Percentiles rank a stretch among this genome's conserved stretches.
These are phyloP conservation scores for Gilbertella persicaria DNA, from an alignment of 371 early-diverging fungal genomes.

Conservation along the genomic window DNA sequence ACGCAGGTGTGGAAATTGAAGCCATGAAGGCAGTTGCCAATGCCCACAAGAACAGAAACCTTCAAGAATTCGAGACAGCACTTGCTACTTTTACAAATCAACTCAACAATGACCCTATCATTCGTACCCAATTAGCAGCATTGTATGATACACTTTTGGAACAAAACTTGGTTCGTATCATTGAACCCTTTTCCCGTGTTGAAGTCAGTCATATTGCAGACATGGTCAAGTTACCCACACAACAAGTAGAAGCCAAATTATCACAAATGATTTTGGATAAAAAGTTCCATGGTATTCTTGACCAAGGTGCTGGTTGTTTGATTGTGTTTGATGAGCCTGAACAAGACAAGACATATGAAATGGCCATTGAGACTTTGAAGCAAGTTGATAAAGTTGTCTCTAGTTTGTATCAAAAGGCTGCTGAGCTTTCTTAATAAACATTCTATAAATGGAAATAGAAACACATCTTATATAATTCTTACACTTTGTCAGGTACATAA, in stretches of 20 bases:
- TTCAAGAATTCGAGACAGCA: constrained; percentile 92
- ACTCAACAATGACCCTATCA: constrained; percentile 89
- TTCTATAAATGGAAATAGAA: background rate
- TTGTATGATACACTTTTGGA: constrained; percentile 97
- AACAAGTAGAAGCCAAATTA: constrained; percentile 92
- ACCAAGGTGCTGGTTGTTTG: constrained; percentile 95
- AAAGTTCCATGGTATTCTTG: constrained; percentile 93
- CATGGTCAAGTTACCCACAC: constrained; percentile 87
- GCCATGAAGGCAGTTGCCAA: constrained; percentile 94
- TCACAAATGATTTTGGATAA: constrained; percentile 99
- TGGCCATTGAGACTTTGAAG: constrained; percentile 93
- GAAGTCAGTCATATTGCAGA: constrained; percentile 95
- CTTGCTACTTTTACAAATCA: constrained; percentile 84
- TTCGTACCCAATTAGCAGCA: constrained; percentile 85
- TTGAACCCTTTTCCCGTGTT: constrained; percentile 97
- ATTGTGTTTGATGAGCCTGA: constrained; percentile 91
- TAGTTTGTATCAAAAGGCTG: constrained; percentile 88
- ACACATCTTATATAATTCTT: too few relatives aligned
- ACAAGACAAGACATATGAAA: constrained; percentile 90
- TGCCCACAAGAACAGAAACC: constrained; percentile 92
- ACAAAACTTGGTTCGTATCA: constrained; percentile 96
- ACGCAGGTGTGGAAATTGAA: constrained; percentile 80
- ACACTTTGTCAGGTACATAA: too few relatives aligned
- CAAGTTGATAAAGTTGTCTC: constrained; percentile 94
- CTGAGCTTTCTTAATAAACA: constrained; percentile 22